phyloP scores from a whole-genome alignment of 2,329 filamentous ascomycete genomes.

The Aureobasidium melanogenum region DNA sequence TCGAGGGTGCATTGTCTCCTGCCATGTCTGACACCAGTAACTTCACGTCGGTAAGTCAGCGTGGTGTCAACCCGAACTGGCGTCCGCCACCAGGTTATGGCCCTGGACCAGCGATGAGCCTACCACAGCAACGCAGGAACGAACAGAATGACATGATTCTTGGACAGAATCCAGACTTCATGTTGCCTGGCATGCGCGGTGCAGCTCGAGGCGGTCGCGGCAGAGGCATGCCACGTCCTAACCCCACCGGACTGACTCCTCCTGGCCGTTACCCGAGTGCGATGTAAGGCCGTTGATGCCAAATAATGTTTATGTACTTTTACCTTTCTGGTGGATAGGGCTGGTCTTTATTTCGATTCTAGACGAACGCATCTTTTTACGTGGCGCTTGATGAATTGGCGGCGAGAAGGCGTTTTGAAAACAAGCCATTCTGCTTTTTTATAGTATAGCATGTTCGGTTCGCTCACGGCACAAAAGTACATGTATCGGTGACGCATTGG shows the following conservation, averaged over 20 bases:
- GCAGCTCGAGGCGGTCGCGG: conserved; percentile 22
- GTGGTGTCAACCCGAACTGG: conserved; percentile 84
- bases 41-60: conserved; percentile 85
- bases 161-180: conserved; percentile 78
- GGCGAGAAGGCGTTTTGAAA: not conserved
- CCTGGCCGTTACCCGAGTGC: conserved; percentile 25
- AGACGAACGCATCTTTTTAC: not conserved
- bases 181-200: conserved; percentile 46
- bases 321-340: not conserved
- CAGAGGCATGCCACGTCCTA: conserved; percentile 10
- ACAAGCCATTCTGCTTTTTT: not conserved
- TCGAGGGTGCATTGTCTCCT: conserved; percentile 59
- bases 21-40: conserved; percentile 67
- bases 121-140: conserved; percentile 33
- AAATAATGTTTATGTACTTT: conserved; percentile 8
- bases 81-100: conserved; percentile 42
- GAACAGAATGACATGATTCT: conserved; percentile 62
- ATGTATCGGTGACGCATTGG: not conserved
- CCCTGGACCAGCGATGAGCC: conserved; percentile 3
- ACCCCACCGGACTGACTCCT: conserved; percentile 21
- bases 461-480: not conserved
- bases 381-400: not conserved
- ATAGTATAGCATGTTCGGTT: not conserved
- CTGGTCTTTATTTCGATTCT: conserved; percentile 9
- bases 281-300: conserved; percentile 3